These are phyloP conservation scores for Neurospora sp. DNA, from an alignment of 495 filamentous ascomycete genomes.

Conservation along the genomic window DNA sequence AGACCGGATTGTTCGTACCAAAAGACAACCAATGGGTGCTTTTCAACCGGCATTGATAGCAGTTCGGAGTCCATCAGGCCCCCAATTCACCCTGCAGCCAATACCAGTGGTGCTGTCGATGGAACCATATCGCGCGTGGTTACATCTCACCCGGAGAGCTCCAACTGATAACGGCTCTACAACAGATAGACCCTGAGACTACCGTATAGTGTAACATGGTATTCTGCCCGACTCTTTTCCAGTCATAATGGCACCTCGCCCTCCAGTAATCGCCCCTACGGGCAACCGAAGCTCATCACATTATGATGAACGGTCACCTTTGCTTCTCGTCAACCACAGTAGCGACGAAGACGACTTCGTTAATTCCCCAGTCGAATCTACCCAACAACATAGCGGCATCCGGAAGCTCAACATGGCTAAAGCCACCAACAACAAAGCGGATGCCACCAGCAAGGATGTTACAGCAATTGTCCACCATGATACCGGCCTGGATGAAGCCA, in stretches of 20 bases:
- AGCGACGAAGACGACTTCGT: background rate
- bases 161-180: background rate
- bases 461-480: too few relatives aligned
- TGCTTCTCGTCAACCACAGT: background rate
- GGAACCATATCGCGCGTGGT: background rate
- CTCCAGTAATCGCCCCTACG: background rate
- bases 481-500: constrained; percentile 18
- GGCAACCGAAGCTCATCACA: background rate
- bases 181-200: background rate
- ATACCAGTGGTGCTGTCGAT: background rate
- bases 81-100: background rate
- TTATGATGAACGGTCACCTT: background rate
- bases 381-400: too few relatives aligned
- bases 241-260: background rate
- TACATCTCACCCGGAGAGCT: background rate
- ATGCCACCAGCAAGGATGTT: background rate
- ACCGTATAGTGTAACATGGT: background rate
- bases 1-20: background rate
- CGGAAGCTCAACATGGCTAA: constrained; percentile 3
- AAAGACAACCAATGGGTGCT: background rate
- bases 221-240: background rate
- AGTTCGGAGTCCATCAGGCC: background rate
- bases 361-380: background rate
- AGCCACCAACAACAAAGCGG: constrained; percentile 5
- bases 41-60: background rate